Percentiles rank a stretch among this genome's conserved stretches.
phyloP scores from a whole-genome alignment of 805 yeast genomes.

The Hermanozyma aechmeae region DNA sequence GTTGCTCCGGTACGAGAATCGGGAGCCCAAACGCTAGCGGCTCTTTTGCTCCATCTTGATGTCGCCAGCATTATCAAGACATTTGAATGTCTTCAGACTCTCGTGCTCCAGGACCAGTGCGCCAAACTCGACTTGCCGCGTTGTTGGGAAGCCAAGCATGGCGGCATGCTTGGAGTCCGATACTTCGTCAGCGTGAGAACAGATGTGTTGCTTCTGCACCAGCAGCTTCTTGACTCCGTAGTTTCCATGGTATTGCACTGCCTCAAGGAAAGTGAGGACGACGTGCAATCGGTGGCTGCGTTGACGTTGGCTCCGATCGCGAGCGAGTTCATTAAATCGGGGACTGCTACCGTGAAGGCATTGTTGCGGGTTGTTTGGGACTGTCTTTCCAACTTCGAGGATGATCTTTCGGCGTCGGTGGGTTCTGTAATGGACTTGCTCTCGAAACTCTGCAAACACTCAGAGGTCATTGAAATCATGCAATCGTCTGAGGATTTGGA shows the following conservation, averaged over 20 bases:
- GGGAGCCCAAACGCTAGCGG: slow-evolving; percentile 90
- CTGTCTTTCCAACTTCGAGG: slow-evolving; percentile 73
- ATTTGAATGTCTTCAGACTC: slow-evolving; percentile 53
- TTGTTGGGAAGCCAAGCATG: slow-evolving; percentile 97
- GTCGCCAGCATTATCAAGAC: slow-evolving; percentile 49
- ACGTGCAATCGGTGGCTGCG: slow-evolving; percentile 95
- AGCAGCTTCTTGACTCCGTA: slow-evolving; percentile 57
- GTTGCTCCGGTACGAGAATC: slow-evolving; percentile 98
- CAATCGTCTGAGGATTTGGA: slow-evolving; percentile 48
- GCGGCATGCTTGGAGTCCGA: slow-evolving; percentile 89
- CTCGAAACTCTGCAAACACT: slow-evolving; percentile 77
- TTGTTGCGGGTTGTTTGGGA: slow-evolving; percentile 77
- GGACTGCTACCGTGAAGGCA: slow-evolving; percentile 39
- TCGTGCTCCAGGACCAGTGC: slow-evolving; percentile 58
- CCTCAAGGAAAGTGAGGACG: slow-evolving; percentile 71
- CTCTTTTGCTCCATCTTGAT: slow-evolving; percentile 67
- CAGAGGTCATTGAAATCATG: slow-evolving; percentile 65
- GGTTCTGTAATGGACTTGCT: slow-evolving; percentile 94
- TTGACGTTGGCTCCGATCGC: slow-evolving; percentile 88
- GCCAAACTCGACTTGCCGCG: slow-evolving; percentile 35
- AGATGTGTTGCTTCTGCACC: slow-evolving; percentile 56
- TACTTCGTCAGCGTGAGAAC: slow-evolving; percentile 87
- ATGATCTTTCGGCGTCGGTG: slow-evolving; percentile 88
- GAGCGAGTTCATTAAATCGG: slow-evolving; percentile 66
- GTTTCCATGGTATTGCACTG: slow-evolving; percentile 85